Percentiles rank a stretch among this genome's conserved stretches.
These are phyloP conservation scores for Pulveroboletus ravenelii DNA, from an alignment of 768 basidiomycete species.

Conservation along the genomic window DNA sequence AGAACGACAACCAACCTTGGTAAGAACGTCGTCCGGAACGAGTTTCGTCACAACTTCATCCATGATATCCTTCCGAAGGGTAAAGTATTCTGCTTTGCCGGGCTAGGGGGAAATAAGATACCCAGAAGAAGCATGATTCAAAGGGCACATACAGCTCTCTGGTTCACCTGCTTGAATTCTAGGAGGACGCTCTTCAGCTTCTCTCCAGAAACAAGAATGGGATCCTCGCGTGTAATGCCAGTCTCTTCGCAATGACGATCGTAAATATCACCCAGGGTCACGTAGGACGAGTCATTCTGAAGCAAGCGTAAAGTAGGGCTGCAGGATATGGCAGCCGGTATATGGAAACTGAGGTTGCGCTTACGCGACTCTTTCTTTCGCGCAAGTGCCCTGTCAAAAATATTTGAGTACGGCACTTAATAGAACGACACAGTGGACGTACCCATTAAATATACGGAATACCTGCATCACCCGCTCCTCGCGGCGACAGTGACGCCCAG, in stretches of 20 bases:
- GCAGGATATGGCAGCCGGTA: conserved; percentile 82
- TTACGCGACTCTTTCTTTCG: conserved; percentile 92
- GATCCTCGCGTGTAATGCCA: conserved; percentile 82
- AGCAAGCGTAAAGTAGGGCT: conserved; percentile 80
- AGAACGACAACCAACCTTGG: conserved; percentile 48
- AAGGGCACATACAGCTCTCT: conserved; percentile 34
- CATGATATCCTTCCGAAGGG: conserved; percentile 75
- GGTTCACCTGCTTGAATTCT: conserved; percentile 48
- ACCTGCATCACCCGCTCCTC: conserved; percentile 92
- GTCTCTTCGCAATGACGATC: conserved; percentile 78
- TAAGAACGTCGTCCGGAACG: conserved; percentile 84
- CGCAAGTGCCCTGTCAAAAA: conserved; percentile 58
- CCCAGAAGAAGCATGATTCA: neutral
- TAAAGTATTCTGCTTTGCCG: conserved; percentile 60
- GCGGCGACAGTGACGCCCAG: conserved; percentile 77
- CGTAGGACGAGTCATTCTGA: conserved; percentile 88
- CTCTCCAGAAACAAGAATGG: conserved; percentile 79
- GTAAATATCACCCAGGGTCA: conserved; percentile 89
- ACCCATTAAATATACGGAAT: conserved; percentile 94
- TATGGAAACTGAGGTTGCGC: conserved; percentile 85
- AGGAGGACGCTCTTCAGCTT: conserved; percentile 69
- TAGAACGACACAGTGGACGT: conserved; percentile 17
- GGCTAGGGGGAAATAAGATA: conserved; percentile 36
- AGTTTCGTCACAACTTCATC: conserved; percentile 86
- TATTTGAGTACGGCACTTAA: conserved; percentile 1